These are phyloP conservation scores for Casaregolazyma suthepensis DNA, from an alignment of 1,139 yeast species.

Conservation along the genomic window DNA sequence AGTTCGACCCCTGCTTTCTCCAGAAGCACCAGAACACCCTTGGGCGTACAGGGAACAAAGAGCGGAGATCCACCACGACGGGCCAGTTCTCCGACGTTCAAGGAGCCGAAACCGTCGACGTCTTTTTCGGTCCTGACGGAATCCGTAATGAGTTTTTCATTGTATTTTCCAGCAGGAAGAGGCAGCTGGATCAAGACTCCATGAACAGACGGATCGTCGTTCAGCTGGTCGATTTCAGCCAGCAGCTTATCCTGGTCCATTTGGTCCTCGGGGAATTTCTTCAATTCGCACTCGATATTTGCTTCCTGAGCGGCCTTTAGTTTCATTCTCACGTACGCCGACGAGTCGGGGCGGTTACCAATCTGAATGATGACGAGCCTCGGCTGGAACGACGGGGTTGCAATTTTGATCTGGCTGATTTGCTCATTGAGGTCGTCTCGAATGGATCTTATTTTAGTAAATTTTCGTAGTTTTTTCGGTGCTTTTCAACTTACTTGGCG, in stretches of 20 bases:
- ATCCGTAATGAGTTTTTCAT: slow-evolving; percentile 72
- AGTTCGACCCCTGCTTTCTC: slow-evolving; percentile 58
- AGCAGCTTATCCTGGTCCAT: slow-evolving; percentile 44
- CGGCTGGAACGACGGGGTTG: slow-evolving; percentile 63
- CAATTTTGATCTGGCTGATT: slow-evolving; percentile 48
- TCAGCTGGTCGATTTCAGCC: slow-evolving; percentile 52
- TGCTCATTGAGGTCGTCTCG: slow-evolving; percentile 37
- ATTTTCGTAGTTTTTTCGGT: slow-evolving; percentile 31
- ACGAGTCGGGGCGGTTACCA: slow-evolving; percentile 82
- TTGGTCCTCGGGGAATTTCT: slow-evolving; percentile 29
- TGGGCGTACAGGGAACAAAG: slow-evolving; percentile 93
- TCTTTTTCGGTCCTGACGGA: slow-evolving; percentile 78
- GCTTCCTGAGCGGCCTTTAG: slow-evolving; percentile 68
- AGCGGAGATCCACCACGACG: slow-evolving; percentile 81
- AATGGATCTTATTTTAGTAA: slow-evolving; percentile 27
- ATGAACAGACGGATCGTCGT: slow-evolving; percentile 65
- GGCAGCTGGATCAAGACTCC: slow-evolving; percentile 94
- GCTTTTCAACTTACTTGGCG: slow-evolving; percentile 40
- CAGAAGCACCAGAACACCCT: slow-evolving; percentile 81
- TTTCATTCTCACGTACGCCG: slow-evolving; percentile 92
- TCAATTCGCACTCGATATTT: slow-evolving; percentile 30
- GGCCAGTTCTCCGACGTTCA: slow-evolving; percentile 83
- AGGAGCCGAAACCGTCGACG: slow-evolving; percentile 92
- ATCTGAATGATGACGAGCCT: slow-evolving; percentile 81
- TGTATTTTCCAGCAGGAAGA: slow-evolving; percentile 62